Evolutionary conservation across 768 basidiomycete species (phyloP).

Genomic region (Termitomyces titanicus): DNA sequence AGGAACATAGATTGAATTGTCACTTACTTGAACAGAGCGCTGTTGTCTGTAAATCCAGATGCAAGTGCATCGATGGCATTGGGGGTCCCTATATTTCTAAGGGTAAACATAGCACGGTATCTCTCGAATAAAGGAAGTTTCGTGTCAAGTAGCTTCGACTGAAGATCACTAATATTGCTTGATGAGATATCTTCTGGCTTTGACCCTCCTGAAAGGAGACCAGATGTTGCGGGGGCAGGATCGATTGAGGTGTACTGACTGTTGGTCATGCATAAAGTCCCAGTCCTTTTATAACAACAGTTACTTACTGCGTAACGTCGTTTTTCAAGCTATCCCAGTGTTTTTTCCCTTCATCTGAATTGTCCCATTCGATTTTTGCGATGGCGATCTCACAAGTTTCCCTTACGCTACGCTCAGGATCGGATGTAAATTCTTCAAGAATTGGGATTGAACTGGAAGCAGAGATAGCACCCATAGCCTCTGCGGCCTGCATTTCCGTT

Average conservation of each 20-base stretch:
- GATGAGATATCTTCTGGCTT: slow-evolving; percentile 48
- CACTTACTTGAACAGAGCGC: slow-evolving; percentile 88
- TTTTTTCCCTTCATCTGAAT: slow-evolving; percentile 65
- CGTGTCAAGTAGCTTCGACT: slow-evolving; percentile 60
- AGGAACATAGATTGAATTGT: not conserved
- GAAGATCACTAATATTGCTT: slow-evolving; percentile 50
- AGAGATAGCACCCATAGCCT: slow-evolving; percentile 96
- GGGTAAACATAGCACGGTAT: slow-evolving; percentile 97
- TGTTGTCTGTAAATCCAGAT: slow-evolving; percentile 84
- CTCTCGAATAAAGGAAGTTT: slow-evolving; percentile 79
- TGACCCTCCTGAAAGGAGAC: slow-evolving; percentile 50
- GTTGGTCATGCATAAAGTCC: not conserved
- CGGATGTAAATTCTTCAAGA: slow-evolving; percentile 66
- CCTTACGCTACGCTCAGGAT: slow-evolving; percentile 71
- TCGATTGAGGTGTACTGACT: slow-evolving; percentile 83
- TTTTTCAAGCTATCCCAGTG: slow-evolving; percentile 32
- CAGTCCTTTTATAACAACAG: not conserved
- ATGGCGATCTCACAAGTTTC: slow-evolving; percentile 99
- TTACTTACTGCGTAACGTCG: slow-evolving; percentile 34
- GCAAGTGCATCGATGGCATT: slow-evolving; percentile 89
- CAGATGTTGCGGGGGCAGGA: slow-evolving; percentile 80
- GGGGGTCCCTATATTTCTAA: slow-evolving; percentile 87
- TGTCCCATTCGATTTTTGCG: slow-evolving; percentile 92
- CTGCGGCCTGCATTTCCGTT: slow-evolving; percentile 73
- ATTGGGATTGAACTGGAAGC: slow-evolving; percentile 59